These are phyloP conservation scores for Neophaeococcomyces aloes DNA, from an alignment of 2,329 filamentous ascomycete species.

Conservation along the genomic window DNA sequence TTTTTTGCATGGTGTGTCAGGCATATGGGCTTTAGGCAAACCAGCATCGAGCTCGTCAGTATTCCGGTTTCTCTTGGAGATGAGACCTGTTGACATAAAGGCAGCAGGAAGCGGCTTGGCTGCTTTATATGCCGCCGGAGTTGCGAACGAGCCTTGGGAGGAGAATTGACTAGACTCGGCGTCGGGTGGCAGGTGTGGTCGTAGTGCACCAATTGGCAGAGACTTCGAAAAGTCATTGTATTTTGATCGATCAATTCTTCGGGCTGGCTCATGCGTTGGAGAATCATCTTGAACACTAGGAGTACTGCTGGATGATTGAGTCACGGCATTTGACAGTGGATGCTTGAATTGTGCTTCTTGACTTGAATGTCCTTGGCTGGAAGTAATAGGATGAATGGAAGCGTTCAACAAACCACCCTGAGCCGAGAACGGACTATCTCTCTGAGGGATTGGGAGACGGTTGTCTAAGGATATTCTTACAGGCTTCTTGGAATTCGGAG, in stretches of 20 bases:
- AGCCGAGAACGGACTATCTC: constrained; percentile 55
- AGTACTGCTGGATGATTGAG: constrained; percentile 67
- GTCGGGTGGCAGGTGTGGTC: constrained; percentile 40
- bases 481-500: constrained; percentile 50
- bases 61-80: constrained; percentile 87
- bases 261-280: constrained; percentile 51
- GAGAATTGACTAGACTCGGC: constrained; percentile 37
- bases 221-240: constrained; percentile 49
- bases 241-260: constrained; percentile 36
- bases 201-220: constrained; percentile 55
- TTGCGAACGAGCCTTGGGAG: constrained; percentile 50
- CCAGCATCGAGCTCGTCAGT: constrained; percentile 54
- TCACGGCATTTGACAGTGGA: constrained; percentile 75
- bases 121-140: constrained; percentile 64
- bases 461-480: constrained; percentile 71
- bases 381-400: constrained; percentile 42
- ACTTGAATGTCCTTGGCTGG: constrained; percentile 23
- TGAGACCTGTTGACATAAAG: constrained; percentile 86
- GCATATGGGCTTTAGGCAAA: constrained; percentile 58
- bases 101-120: constrained; percentile 69
- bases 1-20: constrained; percentile 94
- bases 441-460: constrained; percentile 54
- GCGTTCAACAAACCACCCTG: constrained; percentile 44
- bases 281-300: constrained; percentile 68
- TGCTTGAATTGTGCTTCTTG: constrained; percentile 45